phyloP scores from a whole-genome alignment of 345 rosid species.

The Viola odorata region DNA sequence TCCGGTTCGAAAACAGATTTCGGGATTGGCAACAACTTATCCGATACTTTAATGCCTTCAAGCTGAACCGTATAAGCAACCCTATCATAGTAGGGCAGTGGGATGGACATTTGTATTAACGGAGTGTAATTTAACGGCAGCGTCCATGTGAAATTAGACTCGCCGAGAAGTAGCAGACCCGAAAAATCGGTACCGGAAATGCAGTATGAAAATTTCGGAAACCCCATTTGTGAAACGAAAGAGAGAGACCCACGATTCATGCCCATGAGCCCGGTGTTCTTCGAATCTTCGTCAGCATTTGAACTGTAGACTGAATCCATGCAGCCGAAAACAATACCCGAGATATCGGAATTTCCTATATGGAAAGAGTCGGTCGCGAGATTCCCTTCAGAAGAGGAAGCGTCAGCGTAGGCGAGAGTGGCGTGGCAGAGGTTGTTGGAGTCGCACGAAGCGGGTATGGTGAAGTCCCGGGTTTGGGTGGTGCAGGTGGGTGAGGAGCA shows the following conservation, averaged over 20 bases:
- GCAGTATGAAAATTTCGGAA: constrained; percentile 81
- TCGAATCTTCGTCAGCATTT: constrained; percentile 58
- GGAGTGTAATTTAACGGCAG: constrained; percentile 75
- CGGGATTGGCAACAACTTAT: constrained; percentile 47
- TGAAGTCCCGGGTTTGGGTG: constrained; percentile 59
- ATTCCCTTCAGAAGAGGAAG: constrained; percentile 79
- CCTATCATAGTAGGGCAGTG: constrained; percentile 78
- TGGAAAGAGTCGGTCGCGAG: constrained; percentile 63
- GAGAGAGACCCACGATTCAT: constrained; percentile 92
- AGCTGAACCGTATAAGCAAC: constrained; percentile 86
- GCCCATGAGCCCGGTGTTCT: constrained; percentile 73
- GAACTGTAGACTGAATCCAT: constrained; percentile 72
- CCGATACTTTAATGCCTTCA: constrained; percentile 73
- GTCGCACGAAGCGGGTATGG: constrained; percentile 83
- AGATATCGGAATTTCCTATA: constrained; percentile 41
- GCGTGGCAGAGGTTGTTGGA: constrained; percentile 69
- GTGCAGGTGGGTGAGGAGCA: constrained; percentile 72
- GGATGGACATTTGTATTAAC: constrained; percentile 52
- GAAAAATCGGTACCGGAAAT: constrained; percentile 69
- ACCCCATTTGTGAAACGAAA: constrained; percentile 73
- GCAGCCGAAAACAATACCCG: constrained; percentile 70
- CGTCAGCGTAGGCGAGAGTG: constrained; percentile 73
- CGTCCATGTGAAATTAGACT: constrained; percentile 54
- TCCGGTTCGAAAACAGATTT: constrained; percentile 65
- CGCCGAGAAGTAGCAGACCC: constrained; percentile 73